phyloP scores from a whole-genome alignment of 163 green algal species.

The Scenedesmus sp. region DNA sequence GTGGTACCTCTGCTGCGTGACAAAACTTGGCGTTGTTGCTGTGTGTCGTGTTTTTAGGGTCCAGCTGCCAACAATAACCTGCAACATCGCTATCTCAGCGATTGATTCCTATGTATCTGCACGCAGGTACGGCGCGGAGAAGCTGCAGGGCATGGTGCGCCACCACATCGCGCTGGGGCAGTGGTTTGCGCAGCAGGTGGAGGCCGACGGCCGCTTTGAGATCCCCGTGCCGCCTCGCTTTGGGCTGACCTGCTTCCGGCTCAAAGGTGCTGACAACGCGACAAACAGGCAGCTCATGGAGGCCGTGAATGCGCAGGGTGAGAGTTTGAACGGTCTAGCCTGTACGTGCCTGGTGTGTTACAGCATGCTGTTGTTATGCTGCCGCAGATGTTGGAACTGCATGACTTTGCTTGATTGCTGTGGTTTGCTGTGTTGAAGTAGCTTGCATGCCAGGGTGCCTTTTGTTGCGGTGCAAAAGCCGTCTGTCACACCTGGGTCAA shows the following conservation, averaged over 20 bases:
- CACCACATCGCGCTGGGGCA: slow-evolving; percentile 71
- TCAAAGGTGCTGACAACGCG: slow-evolving; percentile 25
- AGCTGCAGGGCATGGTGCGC: slow-evolving; percentile 75
- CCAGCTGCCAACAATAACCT: no score
- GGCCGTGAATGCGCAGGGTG: slow-evolving; percentile 74
- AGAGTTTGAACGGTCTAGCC: background rate
- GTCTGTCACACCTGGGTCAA: no score
- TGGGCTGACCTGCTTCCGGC: slow-evolving; percentile 85
- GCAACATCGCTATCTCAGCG: no score
- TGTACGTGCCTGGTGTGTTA: background rate
- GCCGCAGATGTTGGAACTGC: no score
- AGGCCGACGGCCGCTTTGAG: slow-evolving; percentile 74
- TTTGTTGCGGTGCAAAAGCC: background rate
- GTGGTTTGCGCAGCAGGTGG: slow-evolving; percentile 60
- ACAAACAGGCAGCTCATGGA: slow-evolving; percentile 74
- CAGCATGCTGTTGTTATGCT: no score
- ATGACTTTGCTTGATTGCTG: background rate
- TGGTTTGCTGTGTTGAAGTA: background rate
- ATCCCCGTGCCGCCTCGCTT: slow-evolving; percentile 76
- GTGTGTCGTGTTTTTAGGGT: no score
- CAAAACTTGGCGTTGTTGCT: no score
- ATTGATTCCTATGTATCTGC: no score
- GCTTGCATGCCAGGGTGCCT: background rate
- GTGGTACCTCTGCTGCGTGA: no score
- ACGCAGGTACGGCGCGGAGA: slow-evolving; percentile 73